Conservation (phyloP, 2,329 filamentous ascomycete genomes). For the Fusarium bactridioides region DNA sequence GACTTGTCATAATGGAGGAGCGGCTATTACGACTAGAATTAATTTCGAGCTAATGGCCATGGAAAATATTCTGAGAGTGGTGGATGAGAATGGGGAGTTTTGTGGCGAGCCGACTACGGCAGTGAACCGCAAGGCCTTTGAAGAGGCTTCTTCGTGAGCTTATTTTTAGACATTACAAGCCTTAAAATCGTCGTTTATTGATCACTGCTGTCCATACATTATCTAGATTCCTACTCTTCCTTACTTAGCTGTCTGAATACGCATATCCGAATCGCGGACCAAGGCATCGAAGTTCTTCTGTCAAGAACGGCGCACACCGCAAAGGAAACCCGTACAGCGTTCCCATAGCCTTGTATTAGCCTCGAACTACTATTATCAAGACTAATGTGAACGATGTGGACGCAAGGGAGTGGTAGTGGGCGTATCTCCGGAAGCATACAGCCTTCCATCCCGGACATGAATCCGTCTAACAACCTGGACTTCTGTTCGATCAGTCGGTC, state of each 20-base stretch:
- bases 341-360: fast-evolving
- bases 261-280: fast-evolving
- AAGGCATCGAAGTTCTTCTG: fast-evolving
- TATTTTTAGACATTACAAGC: fast-evolving
- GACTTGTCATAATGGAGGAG: conserved; percentile 49
- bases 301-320: fast-evolving
- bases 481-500: not conserved
- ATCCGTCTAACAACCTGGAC: not conserved
- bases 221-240: fast-evolving
- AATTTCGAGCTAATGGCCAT: conserved; percentile 48
- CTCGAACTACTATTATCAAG: fast-evolving
- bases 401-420: not conserved
- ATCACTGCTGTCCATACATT: fast-evolving
- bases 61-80: conserved; percentile 33
- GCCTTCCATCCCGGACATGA: not conserved
- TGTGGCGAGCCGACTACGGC: conserved; percentile 19
- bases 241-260: no score
- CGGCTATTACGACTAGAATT: conserved; percentile 49
- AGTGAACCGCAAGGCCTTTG: conserved; percentile 13
- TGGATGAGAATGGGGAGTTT: conserved; percentile 32
- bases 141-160: not conserved
- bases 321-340: fast-evolving
- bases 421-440: not conserved
- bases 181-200: fast-evolving
- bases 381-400: no score